Evolutionary conservation across 1,284 basidiomycete species (phyloP).

Genomic region (Ganoderma lingzhi): DNA sequence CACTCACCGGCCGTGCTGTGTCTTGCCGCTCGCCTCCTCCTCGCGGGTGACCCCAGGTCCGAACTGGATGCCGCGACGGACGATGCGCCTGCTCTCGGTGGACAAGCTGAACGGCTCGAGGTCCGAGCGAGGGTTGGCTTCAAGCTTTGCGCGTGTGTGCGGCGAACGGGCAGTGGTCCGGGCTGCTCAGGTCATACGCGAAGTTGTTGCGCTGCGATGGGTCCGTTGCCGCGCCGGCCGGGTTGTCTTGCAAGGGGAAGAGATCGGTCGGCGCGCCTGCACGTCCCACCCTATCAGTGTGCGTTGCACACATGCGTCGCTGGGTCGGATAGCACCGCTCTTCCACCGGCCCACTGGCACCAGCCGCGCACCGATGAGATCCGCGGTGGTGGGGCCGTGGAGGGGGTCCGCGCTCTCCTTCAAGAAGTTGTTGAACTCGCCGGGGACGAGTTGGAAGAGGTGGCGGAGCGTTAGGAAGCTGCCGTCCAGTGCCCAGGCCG

Average conservation of each 20-base stretch:
- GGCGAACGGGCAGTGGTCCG: constrained; percentile 59
- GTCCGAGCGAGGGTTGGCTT: constrained; percentile 56
- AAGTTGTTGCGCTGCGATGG: constrained; percentile 40
- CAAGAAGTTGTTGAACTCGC: constrained; percentile 60
- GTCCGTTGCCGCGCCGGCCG: constrained; percentile 40
- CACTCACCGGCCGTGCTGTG: constrained; percentile 46
- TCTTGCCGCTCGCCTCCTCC: constrained; percentile 46
- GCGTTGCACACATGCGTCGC: not conserved
- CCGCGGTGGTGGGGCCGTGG: constrained; percentile 42
- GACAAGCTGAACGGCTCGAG: constrained; percentile 17
- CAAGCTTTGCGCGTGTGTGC: constrained; percentile 65
- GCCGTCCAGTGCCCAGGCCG: constrained; percentile 58
- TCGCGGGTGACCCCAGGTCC: constrained; percentile 50
- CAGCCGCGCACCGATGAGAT: constrained; percentile 59
- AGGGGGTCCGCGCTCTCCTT: constrained; percentile 49
- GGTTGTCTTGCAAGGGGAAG: constrained; percentile 43
- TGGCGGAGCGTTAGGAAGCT: constrained; percentile 65
- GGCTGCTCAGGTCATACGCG: constrained; percentile 43
- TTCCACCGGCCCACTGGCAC: constrained; percentile 67
- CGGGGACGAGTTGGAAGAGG: constrained; percentile 59
- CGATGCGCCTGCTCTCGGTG: constrained; percentile 34
- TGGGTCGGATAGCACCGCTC: constrained; percentile 52
- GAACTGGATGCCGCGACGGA: constrained; percentile 47
- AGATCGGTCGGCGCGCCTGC: constrained; percentile 47
- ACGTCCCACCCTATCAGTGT: not conserved